phyloP scores from a whole-genome alignment of 768 basidiomycete genomes.

The Lactarius trivialis region DNA sequence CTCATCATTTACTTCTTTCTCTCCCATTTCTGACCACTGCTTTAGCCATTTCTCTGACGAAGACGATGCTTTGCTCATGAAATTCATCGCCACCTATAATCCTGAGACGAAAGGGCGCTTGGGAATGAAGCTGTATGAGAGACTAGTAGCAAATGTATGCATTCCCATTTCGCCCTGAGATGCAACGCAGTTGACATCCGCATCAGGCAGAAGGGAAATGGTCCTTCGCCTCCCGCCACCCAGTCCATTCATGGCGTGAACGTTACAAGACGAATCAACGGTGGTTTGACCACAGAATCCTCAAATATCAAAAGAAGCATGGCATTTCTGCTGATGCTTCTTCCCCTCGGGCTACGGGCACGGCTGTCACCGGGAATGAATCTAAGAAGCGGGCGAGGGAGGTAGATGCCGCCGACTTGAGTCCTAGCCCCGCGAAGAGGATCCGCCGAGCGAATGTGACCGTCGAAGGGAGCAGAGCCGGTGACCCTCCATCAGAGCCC shows the following conservation, averaged over 20 bases:
- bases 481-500: background rate
- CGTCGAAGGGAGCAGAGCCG: too few relatives aligned
- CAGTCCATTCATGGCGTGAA: constrained; percentile 60
- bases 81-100: constrained; percentile 46
- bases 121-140: constrained; percentile 41
- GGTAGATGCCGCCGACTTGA: background rate
- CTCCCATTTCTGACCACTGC: background rate
- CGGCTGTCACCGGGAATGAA: too few relatives aligned
- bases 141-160: constrained; percentile 43
- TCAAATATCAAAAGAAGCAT: constrained; percentile 34
- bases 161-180: background rate
- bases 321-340: constrained; percentile 1
- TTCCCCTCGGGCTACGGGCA: background rate
- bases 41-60: constrained; percentile 29
- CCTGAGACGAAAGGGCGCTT: constrained; percentile 37
- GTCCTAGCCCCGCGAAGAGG: background rate
- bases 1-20: background rate
- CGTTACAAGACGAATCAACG: constrained; percentile 44
- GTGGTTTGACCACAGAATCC: constrained; percentile 40
- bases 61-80: constrained; percentile 39
- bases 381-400: constrained; percentile 13
- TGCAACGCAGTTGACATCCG: background rate
- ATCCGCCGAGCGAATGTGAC: background rate
- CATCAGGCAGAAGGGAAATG: constrained; percentile 37
- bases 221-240: constrained; percentile 47